Base-by-base conservation (phyloP, 805 yeast species). In the Komagataella mondaviorum region DNA sequence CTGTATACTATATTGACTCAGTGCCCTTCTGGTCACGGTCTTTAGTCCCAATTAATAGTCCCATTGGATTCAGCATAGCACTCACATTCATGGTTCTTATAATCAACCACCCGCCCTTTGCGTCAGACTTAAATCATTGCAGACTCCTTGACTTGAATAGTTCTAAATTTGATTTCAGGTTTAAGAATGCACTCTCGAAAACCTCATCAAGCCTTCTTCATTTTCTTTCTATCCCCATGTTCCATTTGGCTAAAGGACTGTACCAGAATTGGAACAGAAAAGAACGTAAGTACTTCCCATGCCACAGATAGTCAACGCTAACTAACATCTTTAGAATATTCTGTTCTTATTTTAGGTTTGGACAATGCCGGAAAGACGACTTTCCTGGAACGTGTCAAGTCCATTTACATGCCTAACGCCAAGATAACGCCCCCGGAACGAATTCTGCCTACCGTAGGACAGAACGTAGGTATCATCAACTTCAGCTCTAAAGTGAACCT, bases 301-400 rank as follows among this genome's bases (percentile, higher is more conserved):
- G 8, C 14, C 12, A 12, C 20, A 23, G 14, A 6, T 8, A n/a
- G 14, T 24, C 45, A 24, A 23, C 12, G 7, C 23, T 6, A n/a
- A 45, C 45, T 39, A 30, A 48, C 45, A 23, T 44, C 2, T 22
- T 17, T 30, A 71, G 88, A 84, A 64, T 86, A 86, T 61, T 80
- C 89, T 1, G 77, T 86, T 3, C 73, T 91, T 48, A 86, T 91
- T 44, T 71, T 91, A 20, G 99, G 99, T 17, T 75, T 91, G 24
- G 97, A 91, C 65, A 90, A 91, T 70, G 96, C 98, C 0, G 99
- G 99, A 1, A 91, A 91, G 64, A 93, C 98, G 12, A 85, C 91
- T 0, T 75, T 84, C 53, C 63, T 84, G 22, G 93, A 85, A 62
- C 76, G 81, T 55, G 66, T 83, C 44, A 85, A 85, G 60, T 71